Evolutionary conservation across 2,329 filamentous ascomycete genomes (phyloP), one percentile per base, ranked within the genome.

Genomic region (Paraphaeosphaeria sporulosa): DNA sequence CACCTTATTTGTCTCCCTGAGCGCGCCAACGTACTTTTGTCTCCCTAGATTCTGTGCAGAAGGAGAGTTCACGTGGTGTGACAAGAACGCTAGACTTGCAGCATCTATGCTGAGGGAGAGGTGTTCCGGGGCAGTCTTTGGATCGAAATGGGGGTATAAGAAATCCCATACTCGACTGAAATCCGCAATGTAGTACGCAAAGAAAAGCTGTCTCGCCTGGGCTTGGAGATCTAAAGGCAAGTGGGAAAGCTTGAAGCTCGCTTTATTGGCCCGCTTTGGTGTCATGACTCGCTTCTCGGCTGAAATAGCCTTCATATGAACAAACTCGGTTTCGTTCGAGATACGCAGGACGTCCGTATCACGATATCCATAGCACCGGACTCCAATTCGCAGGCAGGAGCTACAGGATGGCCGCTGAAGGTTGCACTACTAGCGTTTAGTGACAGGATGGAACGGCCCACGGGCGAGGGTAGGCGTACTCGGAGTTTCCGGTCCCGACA

Each of bases 21-120:
- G 55, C 32, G 71, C 72, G n/a, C 63, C 55, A 27, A 67, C 61
- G 44, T 74, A 74, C 51, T 75, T 72, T 21, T 59, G 60, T 4
- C 64, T 60, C 6, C 63, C 64, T 2, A 72, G 50, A 8, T 63
- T 58, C 19, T 49, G 58, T 6, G 72, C 71, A 6, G 63, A 58
- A 2, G 54, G 58, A 0, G 67, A 72, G 3, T 44, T 58, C 13
- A 64, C 57, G 30, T 72, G 61, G 46, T 69, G 68, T 3, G 66
- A 66, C 0, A 74, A 53, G 47, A 73, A 74, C 1, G 67, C 69
- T 8, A 75, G 62, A 50, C 71, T 74, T 23, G 68, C 70, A 34
- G 71, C 71, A 52, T 74, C 71, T 32, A 74, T 71, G 21, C 67
- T 65, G 10, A 73, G 56, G 1, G 59, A 57, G 4, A 74, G 44